These are phyloP conservation scores for Petunia axillaris DNA, from an alignment of 257 asterid genomes.

Conservation along the genomic window DNA sequence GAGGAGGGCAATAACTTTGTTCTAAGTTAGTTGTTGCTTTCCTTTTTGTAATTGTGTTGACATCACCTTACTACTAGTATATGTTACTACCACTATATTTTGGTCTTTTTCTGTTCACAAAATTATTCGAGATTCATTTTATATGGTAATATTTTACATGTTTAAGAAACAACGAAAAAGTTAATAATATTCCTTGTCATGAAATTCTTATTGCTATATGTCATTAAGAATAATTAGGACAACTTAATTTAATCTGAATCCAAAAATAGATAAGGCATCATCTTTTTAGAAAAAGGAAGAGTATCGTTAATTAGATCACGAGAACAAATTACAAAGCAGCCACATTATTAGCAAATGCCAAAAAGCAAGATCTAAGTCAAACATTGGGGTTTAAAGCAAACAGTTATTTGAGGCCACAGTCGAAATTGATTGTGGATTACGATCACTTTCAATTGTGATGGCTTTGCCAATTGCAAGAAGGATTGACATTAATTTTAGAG, in stretches of 20 bases:
- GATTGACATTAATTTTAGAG: neutral
- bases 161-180: too few species aligned
- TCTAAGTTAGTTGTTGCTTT: neutral
- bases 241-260: too few species aligned
- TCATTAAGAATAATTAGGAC: too few species aligned
- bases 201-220: too few species aligned
- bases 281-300: too few species aligned
- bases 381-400: neutral
- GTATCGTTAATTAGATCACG: too few species aligned
- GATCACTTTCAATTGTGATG: neutral
- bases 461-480: neutral
- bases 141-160: neutral
- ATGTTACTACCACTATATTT: constrained; percentile 18
- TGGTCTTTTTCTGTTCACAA: neutral
- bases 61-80: neutral
- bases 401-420: neutral
- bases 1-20: constrained; percentile 8
- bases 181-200: too few species aligned
- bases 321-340: too few species aligned
- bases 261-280: neutral
- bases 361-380: neutral
- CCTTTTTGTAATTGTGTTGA: constrained; percentile 14
- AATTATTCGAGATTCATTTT: neutral
- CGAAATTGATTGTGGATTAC: too few species aligned
- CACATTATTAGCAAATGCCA: neutral